phyloP scores from a whole-genome alignment of 1,284 basidiomycete genomes.

The Earliella scabrosa region DNA sequence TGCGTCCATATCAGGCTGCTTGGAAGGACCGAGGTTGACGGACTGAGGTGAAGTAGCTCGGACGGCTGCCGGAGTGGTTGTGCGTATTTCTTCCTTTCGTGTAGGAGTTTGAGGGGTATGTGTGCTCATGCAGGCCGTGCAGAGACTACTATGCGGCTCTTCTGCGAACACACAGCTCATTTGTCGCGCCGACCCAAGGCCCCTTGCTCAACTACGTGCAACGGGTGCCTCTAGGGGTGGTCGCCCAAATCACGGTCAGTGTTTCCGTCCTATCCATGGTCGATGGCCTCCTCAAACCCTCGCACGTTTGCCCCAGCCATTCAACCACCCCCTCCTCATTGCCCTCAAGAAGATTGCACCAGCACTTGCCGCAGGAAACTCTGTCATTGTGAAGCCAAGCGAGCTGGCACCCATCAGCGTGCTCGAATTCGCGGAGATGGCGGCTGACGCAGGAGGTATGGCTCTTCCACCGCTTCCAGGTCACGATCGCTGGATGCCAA shows the following conservation, averaged over 20 bases:
- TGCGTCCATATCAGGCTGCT: neutral
- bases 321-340: constrained; percentile 84
- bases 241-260: constrained; percentile 79
- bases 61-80: constrained; percentile 82
- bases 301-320: constrained; percentile 60
- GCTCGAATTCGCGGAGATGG: constrained; percentile 72
- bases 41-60: constrained; percentile 46
- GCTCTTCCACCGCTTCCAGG: neutral
- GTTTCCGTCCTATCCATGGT: too few relatives aligned
- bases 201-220: constrained; percentile 78
- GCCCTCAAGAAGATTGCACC: constrained; percentile 87
- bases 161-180: constrained; percentile 68
- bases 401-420: constrained; percentile 80
- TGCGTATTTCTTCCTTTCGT: constrained; percentile 40
- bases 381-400: constrained; percentile 77
- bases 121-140: neutral
- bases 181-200: constrained; percentile 80
- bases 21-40: neutral
- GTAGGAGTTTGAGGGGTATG: neutral
- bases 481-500: neutral
- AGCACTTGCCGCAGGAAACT: constrained; percentile 84
- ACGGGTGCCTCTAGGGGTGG: constrained; percentile 80
- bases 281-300: too few relatives aligned
- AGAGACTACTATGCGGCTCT: constrained; percentile 81
- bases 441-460: constrained; percentile 66